These are phyloP conservation scores for Wallacemonas sp. DNA, from an alignment of 208 protist species.

Conservation along the genomic window DNA sequence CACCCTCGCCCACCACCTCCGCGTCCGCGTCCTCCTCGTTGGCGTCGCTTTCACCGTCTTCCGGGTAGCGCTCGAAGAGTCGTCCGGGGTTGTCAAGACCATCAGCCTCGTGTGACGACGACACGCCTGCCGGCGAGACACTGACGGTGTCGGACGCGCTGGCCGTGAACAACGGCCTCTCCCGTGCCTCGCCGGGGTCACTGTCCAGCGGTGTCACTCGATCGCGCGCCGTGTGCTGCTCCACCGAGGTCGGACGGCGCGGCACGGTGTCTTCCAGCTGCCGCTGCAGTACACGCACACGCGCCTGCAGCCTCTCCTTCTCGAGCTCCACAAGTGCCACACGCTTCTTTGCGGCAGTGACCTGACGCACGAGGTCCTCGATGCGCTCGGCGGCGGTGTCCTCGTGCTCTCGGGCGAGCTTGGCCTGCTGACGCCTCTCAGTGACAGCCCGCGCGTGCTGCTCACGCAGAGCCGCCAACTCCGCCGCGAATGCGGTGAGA, in stretches of 20 bases:
- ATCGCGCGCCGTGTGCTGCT: too few relatives aligned
- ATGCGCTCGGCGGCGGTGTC: background rate
- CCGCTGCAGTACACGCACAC: slow-evolving; percentile 22
- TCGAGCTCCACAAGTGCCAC: slow-evolving; percentile 26
- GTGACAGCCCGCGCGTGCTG: background rate
- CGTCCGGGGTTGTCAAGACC: background rate
- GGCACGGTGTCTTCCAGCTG: slow-evolving; percentile 29
- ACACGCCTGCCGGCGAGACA: too few relatives aligned
- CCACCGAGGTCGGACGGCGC: background rate
- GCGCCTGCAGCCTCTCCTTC: slow-evolving; percentile 35
- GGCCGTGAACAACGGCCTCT: too few relatives aligned
- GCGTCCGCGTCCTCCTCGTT: background rate
- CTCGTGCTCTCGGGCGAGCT: background rate
- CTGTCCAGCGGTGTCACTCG: too few relatives aligned
- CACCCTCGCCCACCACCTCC: background rate
- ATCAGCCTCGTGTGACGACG: too few relatives aligned
- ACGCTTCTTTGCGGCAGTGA: slow-evolving; percentile 17
- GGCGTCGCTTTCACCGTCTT: too few relatives aligned
- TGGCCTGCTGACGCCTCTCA: background rate
- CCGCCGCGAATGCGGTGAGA: background rate
- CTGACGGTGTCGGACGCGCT: too few relatives aligned
- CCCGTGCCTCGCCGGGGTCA: too few relatives aligned
- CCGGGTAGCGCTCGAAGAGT: background rate
- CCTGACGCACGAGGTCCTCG: slow-evolving; percentile 14
- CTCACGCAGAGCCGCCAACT: background rate